phyloP scores from a whole-genome alignment of 2,329 filamentous ascomycete species.

The Hypomyces rosellus region DNA sequence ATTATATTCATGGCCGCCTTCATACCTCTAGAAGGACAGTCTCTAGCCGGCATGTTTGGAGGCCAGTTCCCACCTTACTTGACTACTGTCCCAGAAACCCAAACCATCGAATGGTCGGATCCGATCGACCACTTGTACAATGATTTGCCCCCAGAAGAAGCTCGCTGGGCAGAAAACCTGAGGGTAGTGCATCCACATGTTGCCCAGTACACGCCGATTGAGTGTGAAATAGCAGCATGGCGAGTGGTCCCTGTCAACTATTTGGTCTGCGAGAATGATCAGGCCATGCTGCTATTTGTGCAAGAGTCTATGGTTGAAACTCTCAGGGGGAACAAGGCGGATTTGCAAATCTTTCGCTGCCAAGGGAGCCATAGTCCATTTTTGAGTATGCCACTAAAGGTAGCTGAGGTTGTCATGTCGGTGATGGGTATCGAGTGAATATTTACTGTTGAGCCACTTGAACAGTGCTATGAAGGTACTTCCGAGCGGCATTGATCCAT shows the following conservation, averaged over 20 bases:
- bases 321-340: background rate
- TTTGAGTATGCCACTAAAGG: constrained; percentile 3
- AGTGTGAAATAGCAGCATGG: constrained; percentile 2
- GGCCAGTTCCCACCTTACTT: constrained; percentile 3
- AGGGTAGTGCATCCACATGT: background rate
- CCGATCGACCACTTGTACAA: constrained; percentile 3
- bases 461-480: background rate
- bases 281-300: background rate
- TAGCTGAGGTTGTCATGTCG: background rate
- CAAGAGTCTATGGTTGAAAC: constrained; percentile 1
- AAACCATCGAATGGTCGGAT: background rate
- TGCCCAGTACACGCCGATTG: constrained; percentile 1
- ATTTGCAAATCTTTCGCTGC: background rate
- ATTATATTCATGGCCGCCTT: constrained; percentile 4
- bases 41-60: constrained; percentile 3
- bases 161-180: background rate
- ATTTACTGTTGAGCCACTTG: background rate
- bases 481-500: background rate
- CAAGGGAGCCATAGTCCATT: constrained; percentile 3
- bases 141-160: constrained; percentile 1
- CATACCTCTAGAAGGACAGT: background rate
- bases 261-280: constrained; percentile 3
- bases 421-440: background rate
- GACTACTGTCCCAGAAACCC: background rate
- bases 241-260: constrained; percentile 4